phyloP scores from a whole-genome alignment of 257 asterid genomes.

The Lycium barbarum region DNA sequence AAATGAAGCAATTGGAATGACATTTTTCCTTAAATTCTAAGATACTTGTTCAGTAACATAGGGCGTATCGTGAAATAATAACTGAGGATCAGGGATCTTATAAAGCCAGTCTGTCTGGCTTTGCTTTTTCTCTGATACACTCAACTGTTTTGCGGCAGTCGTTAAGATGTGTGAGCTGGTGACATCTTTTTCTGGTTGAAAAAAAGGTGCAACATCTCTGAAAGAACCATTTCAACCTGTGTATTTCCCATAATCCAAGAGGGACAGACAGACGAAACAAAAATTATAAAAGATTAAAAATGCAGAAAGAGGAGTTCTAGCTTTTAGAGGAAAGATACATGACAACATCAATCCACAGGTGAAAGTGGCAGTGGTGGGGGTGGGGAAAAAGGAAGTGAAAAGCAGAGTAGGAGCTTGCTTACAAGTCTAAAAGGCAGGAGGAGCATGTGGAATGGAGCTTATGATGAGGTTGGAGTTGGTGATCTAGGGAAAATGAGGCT shows the following conservation, averaged over 20 bases:
- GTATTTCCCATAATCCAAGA: background rate
- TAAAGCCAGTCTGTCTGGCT: background rate
- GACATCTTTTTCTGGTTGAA: background rate
- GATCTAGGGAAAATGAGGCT: slow-evolving; percentile 34
- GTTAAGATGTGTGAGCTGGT: background rate
- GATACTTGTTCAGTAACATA: background rate
- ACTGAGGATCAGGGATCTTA: background rate
- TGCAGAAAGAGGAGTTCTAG: background rate
- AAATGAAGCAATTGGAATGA: no score
- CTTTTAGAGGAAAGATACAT: background rate
- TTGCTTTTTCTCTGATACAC: background rate
- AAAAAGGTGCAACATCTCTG: slow-evolving; percentile 29
- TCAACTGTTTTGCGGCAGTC: background rate
- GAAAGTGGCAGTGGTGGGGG: background rate
- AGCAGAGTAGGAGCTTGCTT: slow-evolving; percentile 22
- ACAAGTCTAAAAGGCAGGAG: slow-evolving; percentile 35
- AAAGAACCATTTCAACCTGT: slow-evolving; percentile 43
- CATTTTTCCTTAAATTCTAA: background rate
- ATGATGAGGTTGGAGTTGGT: background rate
- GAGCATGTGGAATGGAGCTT: slow-evolving; percentile 17
- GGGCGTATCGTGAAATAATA: background rate
- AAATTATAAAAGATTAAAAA: background rate
- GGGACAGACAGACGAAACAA: background rate
- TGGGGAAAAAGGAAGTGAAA: background rate
- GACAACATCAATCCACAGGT: background rate